Percentiles rank a stretch among this genome's conserved stretches.
These are phyloP conservation scores for Phytophthora hibernalis DNA, from an alignment of 352 stramenopile genomes.

Conservation along the genomic window DNA sequence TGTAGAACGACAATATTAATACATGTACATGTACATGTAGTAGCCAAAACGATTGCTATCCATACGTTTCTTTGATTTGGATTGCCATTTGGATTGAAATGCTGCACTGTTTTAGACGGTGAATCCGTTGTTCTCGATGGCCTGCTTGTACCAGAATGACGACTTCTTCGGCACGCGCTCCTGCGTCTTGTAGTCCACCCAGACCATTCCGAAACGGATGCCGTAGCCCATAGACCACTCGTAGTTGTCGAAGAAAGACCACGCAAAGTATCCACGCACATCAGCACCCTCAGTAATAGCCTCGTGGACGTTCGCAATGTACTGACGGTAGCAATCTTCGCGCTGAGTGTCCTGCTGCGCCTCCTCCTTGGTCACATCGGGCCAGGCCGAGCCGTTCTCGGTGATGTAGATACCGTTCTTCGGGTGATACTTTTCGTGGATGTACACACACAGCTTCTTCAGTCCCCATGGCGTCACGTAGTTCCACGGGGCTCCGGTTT, in stretches of 20 bases:
- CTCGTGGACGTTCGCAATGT: constrained; percentile 72
- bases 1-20: too few species aligned
- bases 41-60: too few species aligned
- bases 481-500: constrained; percentile 83
- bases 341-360: constrained; percentile 74
- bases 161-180: constrained; percentile 69
- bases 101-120: constrained; percentile 10
- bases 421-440: constrained; percentile 85
- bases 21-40: too few species aligned
- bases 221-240: constrained; percentile 82
- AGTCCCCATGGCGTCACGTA: constrained; percentile 79
- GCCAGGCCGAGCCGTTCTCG: constrained; percentile 89
- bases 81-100: neutral
- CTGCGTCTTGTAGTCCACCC: constrained; percentile 59
- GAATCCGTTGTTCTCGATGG: constrained; percentile 53
- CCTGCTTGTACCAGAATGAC: constrained; percentile 51
- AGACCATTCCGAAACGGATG: constrained; percentile 61
- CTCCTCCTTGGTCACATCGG: constrained; percentile 64
- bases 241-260: constrained; percentile 93
- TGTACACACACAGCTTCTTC: constrained; percentile 89
- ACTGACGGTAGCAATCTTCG: constrained; percentile 78
- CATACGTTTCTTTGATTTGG: too few species aligned
- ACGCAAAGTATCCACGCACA: constrained; percentile 88
- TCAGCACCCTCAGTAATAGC: constrained; percentile 51
- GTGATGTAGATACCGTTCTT: constrained; percentile 86